These are phyloP conservation scores for Metschnikowia chrysomelidarum DNA, from an alignment of 805 yeast genomes.

Conservation along the genomic window DNA sequence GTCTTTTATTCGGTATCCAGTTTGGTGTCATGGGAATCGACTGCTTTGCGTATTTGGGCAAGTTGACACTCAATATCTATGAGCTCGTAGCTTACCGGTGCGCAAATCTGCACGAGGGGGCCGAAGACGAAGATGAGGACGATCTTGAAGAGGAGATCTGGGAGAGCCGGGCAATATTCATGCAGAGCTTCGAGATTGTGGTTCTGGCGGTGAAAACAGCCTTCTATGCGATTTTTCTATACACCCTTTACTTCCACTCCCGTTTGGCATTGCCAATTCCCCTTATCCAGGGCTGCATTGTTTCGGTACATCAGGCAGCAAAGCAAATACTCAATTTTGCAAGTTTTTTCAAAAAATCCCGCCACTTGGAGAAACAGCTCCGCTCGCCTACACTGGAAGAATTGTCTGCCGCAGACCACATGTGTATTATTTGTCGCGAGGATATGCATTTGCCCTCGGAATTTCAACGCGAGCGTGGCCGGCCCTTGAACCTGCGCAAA, in stretches of 20 bases:
- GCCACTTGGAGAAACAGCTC: constrained; percentile 62
- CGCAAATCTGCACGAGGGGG: background rate
- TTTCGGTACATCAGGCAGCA: constrained; percentile 35
- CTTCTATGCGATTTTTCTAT: constrained; percentile 32
- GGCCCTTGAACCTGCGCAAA: constrained; percentile 32
- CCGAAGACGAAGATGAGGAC: constrained; percentile 25
- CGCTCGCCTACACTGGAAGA: constrained; percentile 62
- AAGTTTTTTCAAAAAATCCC: constrained; percentile 52
- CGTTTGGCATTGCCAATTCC: constrained; percentile 34
- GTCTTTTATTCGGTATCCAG: constrained; percentile 72
- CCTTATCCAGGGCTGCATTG: constrained; percentile 43
- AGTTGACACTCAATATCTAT: constrained; percentile 49
- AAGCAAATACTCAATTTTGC: constrained; percentile 43
- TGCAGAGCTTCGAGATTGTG: constrained; percentile 54
- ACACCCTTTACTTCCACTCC: constrained; percentile 33
- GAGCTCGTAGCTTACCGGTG: constrained; percentile 51
- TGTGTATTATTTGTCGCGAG: constrained; percentile 89
- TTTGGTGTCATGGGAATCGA: constrained; percentile 63
- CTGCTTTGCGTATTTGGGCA: constrained; percentile 44
- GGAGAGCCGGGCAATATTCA: constrained; percentile 65
- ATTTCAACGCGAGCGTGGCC: constrained; percentile 24
- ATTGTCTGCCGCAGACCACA: constrained; percentile 53
- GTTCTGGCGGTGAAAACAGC: constrained; percentile 41
- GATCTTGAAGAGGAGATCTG: constrained; percentile 57
- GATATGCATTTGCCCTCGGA: constrained; percentile 60